These are phyloP conservation scores for Hypoxylon trugodes DNA, from an alignment of 495 filamentous ascomycete species.

Conservation along the genomic window DNA sequence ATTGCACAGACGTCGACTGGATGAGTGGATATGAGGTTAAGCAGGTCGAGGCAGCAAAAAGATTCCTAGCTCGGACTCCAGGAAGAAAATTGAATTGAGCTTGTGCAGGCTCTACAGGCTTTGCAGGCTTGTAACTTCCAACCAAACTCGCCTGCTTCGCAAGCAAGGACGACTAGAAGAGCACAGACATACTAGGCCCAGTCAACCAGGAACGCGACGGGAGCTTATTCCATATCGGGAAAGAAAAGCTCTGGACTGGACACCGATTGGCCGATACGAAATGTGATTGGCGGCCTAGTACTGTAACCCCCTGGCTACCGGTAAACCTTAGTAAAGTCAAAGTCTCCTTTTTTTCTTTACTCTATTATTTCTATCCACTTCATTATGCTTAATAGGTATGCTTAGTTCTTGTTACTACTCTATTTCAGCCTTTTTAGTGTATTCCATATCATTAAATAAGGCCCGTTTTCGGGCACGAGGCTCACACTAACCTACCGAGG, in stretches of 20 bases:
- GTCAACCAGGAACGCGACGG: constrained; percentile 32
- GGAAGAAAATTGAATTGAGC: constrained; percentile 40
- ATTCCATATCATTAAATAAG: constrained; percentile 8
- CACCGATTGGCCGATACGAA: constrained; percentile 24
- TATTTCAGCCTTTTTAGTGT: not conserved
- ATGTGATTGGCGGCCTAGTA: constrained; percentile 24
- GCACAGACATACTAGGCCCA: too few relatives aligned
- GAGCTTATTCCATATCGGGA: constrained; percentile 29
- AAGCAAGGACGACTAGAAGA: too few relatives aligned
- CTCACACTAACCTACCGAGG: constrained; percentile 16
- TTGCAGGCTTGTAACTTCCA: not conserved
- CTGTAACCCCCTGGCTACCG: constrained; percentile 31
- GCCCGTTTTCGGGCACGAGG: constrained; percentile 2
- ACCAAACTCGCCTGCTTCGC: too few relatives aligned
- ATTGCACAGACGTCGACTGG: constrained; percentile 37
- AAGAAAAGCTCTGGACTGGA: constrained; percentile 8
- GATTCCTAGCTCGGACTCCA: constrained; percentile 30
- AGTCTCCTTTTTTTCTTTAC: constrained; percentile 16
- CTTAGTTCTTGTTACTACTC: not conserved
- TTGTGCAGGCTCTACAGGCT: too few relatives aligned
- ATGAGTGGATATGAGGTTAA: constrained; percentile 30
- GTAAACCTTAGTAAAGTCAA: constrained; percentile 18
- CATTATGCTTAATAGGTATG: not conserved
- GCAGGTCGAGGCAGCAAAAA: constrained; percentile 13
- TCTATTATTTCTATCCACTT: constrained; percentile 25